Evolutionary conservation across 306 rosid genomes (phyloP).

Genomic region (Castanea sativa): DNA sequence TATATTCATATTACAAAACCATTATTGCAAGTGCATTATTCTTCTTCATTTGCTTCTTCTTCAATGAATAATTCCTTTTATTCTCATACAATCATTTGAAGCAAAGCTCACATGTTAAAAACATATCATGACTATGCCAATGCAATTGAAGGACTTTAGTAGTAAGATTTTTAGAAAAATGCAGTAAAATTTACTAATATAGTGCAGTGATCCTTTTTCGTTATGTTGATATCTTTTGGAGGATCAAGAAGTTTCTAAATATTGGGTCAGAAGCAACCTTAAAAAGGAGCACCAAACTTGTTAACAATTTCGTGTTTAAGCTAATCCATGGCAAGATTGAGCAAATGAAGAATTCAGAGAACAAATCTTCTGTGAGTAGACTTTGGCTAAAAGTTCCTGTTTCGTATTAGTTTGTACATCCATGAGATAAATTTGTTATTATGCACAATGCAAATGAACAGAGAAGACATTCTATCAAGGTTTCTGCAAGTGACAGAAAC

Average conservation of each 20-base stretch:
- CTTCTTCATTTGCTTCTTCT: no score
- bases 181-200: conserved; percentile 58
- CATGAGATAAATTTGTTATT: conserved; percentile 3
- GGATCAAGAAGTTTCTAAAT: conserved; percentile 63
- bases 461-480: conserved; percentile 69
- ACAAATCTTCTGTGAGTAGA: conserved; percentile 42
- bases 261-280: conserved; percentile 62
- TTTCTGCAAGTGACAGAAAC: conserved; percentile 47
- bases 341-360: conserved; percentile 41
- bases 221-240: conserved; percentile 68
- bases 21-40: no score
- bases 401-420: conserved; percentile 1
- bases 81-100: no score
- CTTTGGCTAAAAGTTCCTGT: conserved; percentile 1
- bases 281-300: conserved; percentile 31
- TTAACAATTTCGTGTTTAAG: conserved; percentile 53
- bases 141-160: no score
- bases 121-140: no score
- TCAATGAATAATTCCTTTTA: no score
- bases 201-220: conserved; percentile 48
- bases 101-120: no score
- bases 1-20: no score
- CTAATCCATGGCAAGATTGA: conserved; percentile 48
- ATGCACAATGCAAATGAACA: conserved; percentile 35
- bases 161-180: conserved; percentile 23